Evolutionary conservation across 805 yeast species (phyloP).

Genomic region (Candida cerambycidarum): DNA sequence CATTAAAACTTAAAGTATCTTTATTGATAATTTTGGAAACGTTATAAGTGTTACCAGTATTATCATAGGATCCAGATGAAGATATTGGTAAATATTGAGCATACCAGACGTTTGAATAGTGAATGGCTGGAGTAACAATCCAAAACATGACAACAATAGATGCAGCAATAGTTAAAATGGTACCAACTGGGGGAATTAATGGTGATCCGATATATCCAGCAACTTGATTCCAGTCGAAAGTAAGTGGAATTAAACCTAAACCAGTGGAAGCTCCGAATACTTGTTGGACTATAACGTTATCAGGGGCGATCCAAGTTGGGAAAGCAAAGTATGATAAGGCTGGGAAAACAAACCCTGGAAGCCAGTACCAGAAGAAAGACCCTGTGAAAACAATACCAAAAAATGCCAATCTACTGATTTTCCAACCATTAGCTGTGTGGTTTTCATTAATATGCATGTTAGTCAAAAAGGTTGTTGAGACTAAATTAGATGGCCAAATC

Average conservation of each 20-base stretch:
- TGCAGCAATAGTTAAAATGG: constrained; percentile 20
- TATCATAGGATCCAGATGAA: constrained; percentile 48
- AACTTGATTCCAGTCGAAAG: constrained; percentile 44
- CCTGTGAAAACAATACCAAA: constrained; percentile 15
- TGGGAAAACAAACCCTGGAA: constrained; percentile 60
- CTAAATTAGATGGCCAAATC: constrained; percentile 71
- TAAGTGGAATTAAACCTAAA: constrained; percentile 60
- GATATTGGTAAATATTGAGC: constrained; percentile 59
- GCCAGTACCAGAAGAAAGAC: constrained; percentile 54
- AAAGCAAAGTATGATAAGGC: constrained; percentile 62
- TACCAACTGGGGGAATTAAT: constrained; percentile 58
- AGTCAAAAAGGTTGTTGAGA: constrained; percentile 44
- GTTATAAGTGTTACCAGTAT: constrained; percentile 49
- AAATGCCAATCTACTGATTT: constrained; percentile 15
- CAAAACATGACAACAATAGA: constrained; percentile 45
- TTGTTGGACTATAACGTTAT: constrained; percentile 60
- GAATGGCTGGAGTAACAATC: constrained; percentile 53
- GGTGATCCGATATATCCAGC: constrained; percentile 61
- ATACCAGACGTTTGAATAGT: constrained; percentile 57
- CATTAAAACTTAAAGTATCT: constrained; percentile 38
- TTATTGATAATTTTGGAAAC: constrained; percentile 48
- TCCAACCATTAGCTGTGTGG: constrained; percentile 49
- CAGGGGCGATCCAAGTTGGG: constrained; percentile 66
- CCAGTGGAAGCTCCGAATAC: constrained; percentile 64
- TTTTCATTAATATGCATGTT: constrained; percentile 42